Base-by-base conservation (phyloP, 495 filamentous ascomycete genomes). In the Aspergillus mulundensis region DNA sequence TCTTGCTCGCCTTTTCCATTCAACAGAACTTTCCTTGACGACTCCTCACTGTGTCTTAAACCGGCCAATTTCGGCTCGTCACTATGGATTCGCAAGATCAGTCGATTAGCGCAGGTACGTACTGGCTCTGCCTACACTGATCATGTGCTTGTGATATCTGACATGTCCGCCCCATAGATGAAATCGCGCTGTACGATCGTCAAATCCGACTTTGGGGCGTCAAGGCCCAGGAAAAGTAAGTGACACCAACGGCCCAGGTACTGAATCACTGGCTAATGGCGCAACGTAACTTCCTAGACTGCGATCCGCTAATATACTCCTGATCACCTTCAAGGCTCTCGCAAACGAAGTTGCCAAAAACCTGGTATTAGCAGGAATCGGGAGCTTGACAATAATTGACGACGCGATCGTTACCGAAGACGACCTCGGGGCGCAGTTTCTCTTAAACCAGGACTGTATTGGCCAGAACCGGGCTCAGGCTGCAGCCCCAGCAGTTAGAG, bases 161-260 rank as follows among this genome's bases (percentile, higher is more conserved):
- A 61, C 59, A 51, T 24, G 40, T 21, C 12, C 44, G 46, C 50
- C 0, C 0, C 23, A 49, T 42, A 95, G 94, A 96, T 74, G 94
- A 98, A 66, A 96, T 97, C 64, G 95, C 95, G 36, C 83, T 98
- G 20, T 98, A 98, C 72, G 94, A 98, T 71, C 87, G 94, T 19
- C 94, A 98, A 70, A 96, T 97, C 64, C 89, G 94, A n/a, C 84
- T 98, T 25, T 98, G 94, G 94, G 94, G 94, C 48, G 87, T 97
- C 55, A 83, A 95, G 66, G 94, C 95, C 6, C 94, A 98, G 69
- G 87, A 87, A 60, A 83, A 83, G 85, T 88, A 65, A 67, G 73
- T 57, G 10, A 32, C 16, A 19, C 23, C 44, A 7, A 51, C 14
- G 12, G 25, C 32, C 10, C 24, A 21, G 15, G 1, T 28, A 24